Base-by-base conservation (phyloP, 441 rosid genomes). In the Adansonia rubrostipa region DNA sequence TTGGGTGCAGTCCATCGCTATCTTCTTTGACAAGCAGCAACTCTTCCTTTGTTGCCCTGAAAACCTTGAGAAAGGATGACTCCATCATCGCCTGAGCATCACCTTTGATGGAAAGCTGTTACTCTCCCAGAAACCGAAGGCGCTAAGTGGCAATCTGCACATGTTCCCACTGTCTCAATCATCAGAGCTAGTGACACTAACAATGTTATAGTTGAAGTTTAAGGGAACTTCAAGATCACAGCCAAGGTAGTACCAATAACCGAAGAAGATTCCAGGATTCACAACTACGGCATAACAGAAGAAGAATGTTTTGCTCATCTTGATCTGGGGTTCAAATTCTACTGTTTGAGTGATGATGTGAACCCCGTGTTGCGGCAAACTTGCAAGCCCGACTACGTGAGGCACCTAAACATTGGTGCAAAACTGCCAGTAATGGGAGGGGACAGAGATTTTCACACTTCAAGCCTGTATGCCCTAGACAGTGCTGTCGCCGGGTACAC, bases 321-420 rank as follows among this genome's bases (percentile, higher is more conserved):
- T 8, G 92, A 92, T 66, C 81, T 91, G 1, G 87, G 89, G 13
- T 91, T 92, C 84, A 88, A 85, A 75, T 87, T 91, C 80, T 84
- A 84, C 73, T 84, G 87, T 50, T 78, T 91, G 13, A 86, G 85
- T 60, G 81, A 85, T 54, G 36, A 85, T 42, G 89, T 86, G 7
- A 82, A 85, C 71, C 91, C 92, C 54, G 84, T 89, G 33, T 63
- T 89, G 73, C 92, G 95, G 42, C 92, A 89, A 73, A 89, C 93
- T 2, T 92, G 84, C n/a, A 84, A 82, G 78, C 53, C 87, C 33
- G 84, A 78, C 28, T 89, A 88, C 36, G 79, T 85, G 20, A 87
- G 88, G 33, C 77, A 66, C 19, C 89, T 82, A 15, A 87, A 90
- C 78, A 78, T 88, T 36, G 87, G 92, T n/a, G 90, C 84, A 20